Evolutionary conservation across 805 yeast species (phyloP), one percentile per base, ranked within the genome.

Genomic region (Cyberlindnera americana): DNA sequence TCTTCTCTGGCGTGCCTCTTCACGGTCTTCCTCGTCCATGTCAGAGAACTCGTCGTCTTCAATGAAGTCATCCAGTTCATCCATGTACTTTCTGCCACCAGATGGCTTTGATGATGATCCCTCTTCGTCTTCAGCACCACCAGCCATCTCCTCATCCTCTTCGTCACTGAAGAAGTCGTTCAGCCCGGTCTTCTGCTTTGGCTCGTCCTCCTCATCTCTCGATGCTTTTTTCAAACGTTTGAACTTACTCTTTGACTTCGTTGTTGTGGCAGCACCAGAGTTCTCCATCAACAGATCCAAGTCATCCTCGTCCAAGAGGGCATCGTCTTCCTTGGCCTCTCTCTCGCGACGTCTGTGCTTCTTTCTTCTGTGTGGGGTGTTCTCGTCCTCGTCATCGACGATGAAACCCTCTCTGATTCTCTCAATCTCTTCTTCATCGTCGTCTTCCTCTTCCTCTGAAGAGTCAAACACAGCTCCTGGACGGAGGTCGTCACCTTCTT

Each of bases 41-140:
- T 88, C 97, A 8, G 95, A 86, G 56, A 84, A 83, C 60, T 90
- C 97, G 62, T 93, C 99, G 63, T 93, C 99, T 64, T 91, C 99
- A 52, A 93, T 93, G 65, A 93, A 93, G 59, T 90, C 99, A 60
- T 89, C 99, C 53, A 91, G 79, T 62, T 93, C 98, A 57, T 89
- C 95, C 49, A 78, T 62, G 61, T 64, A 29, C 29, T 43, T 56
- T 16, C 50, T 61, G 12, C 54, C 65, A 14, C 54, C 62, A 9
- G 54, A 67, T 41, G 64, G 75, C 33, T 16, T 23, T 3, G 39
- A 8, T 16, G 44, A 14, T 9, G 23, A 19, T 12, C 25, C 19
- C 10, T 26, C 37, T 46, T 40, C 57, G 19, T 50, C 63, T 19
- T 23, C 35, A 2, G 14, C 25, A n/a, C 33, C 29, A 22, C 16